phyloP scores from a whole-genome alignment of 345 rosid genomes.

The Euclidium syriacum region DNA sequence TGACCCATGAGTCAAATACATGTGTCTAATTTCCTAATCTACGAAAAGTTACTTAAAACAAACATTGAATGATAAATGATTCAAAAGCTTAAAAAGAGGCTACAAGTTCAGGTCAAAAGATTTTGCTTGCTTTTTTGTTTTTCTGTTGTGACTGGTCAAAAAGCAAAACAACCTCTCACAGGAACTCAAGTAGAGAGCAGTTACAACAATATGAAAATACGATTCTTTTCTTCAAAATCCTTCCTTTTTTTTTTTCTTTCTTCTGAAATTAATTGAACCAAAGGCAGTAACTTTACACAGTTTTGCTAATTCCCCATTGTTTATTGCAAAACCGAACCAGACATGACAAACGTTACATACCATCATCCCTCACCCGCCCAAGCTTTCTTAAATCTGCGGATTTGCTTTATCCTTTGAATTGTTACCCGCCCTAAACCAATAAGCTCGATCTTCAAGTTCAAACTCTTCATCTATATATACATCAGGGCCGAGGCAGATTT shows the following conservation, averaged over 20 bases:
- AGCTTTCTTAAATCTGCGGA: constrained; percentile 6
- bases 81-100: constrained; percentile 14
- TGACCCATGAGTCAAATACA: neutral
- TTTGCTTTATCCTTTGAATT: neutral
- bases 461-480: constrained; percentile 24
- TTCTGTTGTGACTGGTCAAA: constrained; percentile 17
- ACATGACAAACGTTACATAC: constrained; percentile 10
- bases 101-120: constrained; percentile 26
- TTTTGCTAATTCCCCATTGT: constrained; percentile 4
- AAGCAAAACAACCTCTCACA: constrained; percentile 21
- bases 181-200: constrained; percentile 8
- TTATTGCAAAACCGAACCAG: constrained; percentile 14
- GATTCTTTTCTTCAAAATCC: constrained; percentile 13
- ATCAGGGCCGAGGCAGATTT: constrained; percentile 19
- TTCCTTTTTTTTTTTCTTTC: neutral
- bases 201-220: neutral
- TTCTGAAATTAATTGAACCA: constrained; percentile 9
- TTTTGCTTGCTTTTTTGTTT: neutral
- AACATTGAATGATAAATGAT: neutral
- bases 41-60: neutral
- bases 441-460: constrained; percentile 4
- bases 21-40: constrained; percentile 1
- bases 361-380: neutral
- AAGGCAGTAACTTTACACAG: constrained; percentile 22
- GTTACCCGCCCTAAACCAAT: constrained; percentile 8